Conservation (phyloP, 2,329 filamentous ascomycete species). For the Penicillium frequentans region DNA sequence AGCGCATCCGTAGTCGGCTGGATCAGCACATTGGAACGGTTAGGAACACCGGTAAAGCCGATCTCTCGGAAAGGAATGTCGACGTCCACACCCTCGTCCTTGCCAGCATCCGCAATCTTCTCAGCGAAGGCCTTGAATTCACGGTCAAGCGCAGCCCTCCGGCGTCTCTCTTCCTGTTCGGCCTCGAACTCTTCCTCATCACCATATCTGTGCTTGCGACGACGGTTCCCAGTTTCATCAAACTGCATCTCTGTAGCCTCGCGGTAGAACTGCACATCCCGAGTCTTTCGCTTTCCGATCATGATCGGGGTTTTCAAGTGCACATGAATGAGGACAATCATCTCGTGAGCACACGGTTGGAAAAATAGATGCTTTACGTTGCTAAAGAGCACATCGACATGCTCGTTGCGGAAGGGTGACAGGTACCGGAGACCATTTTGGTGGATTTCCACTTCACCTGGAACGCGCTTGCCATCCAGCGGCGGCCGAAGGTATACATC, state of each 20-base stretch:
- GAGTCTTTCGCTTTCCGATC: slow-evolving; percentile 98
- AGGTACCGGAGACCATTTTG: slow-evolving; percentile 98
- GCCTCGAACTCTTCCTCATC: slow-evolving; percentile 99
- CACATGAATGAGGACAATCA: slow-evolving; percentile 97
- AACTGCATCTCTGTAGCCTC: slow-evolving; percentile 99
- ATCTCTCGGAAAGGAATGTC: slow-evolving; percentile 97
- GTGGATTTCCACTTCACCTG: slow-evolving; percentile 94
- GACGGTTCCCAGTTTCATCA: slow-evolving; percentile 96
- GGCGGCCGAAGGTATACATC: slow-evolving; percentile 95
- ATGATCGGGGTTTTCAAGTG: slow-evolving; percentile 98
- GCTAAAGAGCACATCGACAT: slow-evolving; percentile 94
- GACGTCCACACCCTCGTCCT: slow-evolving; percentile 85
- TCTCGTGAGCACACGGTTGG: slow-evolving; percentile 91
- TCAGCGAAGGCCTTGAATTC: slow-evolving; percentile 96
- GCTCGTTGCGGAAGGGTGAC: slow-evolving; percentile 74
- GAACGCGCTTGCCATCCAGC: slow-evolving; percentile 94
- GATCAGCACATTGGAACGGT: slow-evolving; percentile 91
- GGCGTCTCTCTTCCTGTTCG: slow-evolving; percentile 92
- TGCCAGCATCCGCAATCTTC: slow-evolving; percentile 94
- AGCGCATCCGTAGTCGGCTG: slow-evolving; percentile 96
- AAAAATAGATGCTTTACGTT: slow-evolving; percentile 99
- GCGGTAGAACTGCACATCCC: slow-evolving; percentile 96
- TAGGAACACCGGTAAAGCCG: slow-evolving; percentile 94
- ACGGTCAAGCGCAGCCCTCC: slow-evolving; percentile 87
- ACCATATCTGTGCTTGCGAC: slow-evolving; percentile 95